Evolutionary conservation across 495 filamentous ascomycete species (phyloP).

Genomic region (Podospora appendiculata): DNA sequence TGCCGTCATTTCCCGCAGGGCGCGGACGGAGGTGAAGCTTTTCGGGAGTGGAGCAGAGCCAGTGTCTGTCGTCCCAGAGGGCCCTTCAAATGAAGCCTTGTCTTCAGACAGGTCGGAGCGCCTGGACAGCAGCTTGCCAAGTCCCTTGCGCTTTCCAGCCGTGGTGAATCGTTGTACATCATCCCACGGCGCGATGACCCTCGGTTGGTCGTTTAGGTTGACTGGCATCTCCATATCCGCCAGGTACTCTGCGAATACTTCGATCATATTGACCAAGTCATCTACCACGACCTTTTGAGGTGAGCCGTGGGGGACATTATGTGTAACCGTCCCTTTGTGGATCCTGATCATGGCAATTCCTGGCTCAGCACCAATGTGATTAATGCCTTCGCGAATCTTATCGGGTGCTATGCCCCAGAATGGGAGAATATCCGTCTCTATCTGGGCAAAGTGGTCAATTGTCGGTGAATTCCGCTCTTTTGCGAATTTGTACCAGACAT

Average conservation of each 20-base stretch:
- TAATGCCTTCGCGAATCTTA: constrained; percentile 43
- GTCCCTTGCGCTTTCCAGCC: constrained; percentile 21
- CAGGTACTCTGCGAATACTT: constrained; percentile 59
- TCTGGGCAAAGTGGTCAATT: constrained; percentile 71
- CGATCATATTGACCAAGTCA: constrained; percentile 57
- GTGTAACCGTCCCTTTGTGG: constrained; percentile 38
- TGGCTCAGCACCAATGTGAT: constrained; percentile 28
- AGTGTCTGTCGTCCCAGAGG: neutral
- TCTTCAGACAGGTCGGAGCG: neutral
- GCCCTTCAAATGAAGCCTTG: neutral
- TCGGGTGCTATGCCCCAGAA: constrained; percentile 64
- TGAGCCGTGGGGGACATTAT: constrained; percentile 33
- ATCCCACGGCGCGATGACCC: constrained; percentile 64
- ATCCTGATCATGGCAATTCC: constrained; percentile 35
- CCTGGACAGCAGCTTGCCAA: constrained; percentile 27
- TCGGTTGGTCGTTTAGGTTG: constrained; percentile 72
- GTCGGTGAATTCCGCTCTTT: constrained; percentile 52
- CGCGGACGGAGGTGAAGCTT: constrained; percentile 25
- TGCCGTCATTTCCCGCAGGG: constrained; percentile 45
- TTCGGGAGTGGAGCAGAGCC: neutral
- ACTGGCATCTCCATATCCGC: constrained; percentile 77
- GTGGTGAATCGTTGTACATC: constrained; percentile 35
- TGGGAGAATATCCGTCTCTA: constrained; percentile 59
- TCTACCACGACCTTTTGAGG: constrained; percentile 49
- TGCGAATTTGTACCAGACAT: constrained; percentile 70